Evolutionary conservation across 345 rosid species (phyloP).

Genomic region (Cochlearia excelsa): DNA sequence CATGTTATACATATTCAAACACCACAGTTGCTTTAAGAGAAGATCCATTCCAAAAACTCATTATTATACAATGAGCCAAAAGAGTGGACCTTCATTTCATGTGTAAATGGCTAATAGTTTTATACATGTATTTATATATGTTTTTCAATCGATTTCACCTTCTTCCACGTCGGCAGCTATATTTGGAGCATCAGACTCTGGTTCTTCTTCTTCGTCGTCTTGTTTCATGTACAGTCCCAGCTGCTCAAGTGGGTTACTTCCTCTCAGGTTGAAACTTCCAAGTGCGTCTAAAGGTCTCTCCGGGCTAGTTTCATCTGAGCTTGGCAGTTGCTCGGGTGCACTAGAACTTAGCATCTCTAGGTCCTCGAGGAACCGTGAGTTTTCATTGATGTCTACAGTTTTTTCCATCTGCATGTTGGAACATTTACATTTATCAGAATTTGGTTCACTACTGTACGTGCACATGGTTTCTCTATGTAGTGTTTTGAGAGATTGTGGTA

Average conservation of each 20-base stretch:
- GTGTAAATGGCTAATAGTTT: conserved; percentile 19
- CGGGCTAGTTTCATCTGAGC: conserved; percentile 67
- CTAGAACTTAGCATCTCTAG: conserved; percentile 81
- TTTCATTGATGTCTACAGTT: conserved; percentile 92
- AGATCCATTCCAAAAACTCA: conserved; percentile 25
- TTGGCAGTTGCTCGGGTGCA: conserved; percentile 55
- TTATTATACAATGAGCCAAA: conserved; percentile 11
- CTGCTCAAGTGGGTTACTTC: conserved; percentile 83
- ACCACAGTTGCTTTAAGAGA: conserved; percentile 7
- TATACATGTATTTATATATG: conserved; percentile 20
- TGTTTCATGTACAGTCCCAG: conserved; percentile 86
- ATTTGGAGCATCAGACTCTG: conserved; percentile 35
- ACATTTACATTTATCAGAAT: no score
- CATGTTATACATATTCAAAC: conserved; percentile 19
- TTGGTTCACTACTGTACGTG: no score
- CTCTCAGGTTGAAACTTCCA: conserved; percentile 74
- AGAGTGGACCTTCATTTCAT: conserved; percentile 7
- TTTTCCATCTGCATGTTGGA: conserved; percentile 71
- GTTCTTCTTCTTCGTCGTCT: conserved; percentile 63
- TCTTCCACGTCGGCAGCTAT: conserved; percentile 53
- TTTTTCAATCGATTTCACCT: conserved; percentile 72
- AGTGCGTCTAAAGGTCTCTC: conserved; percentile 48
- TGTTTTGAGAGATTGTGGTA: conserved; percentile 29
- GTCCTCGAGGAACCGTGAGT: conserved; percentile 76
- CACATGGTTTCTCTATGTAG: background rate